Evolutionary conservation across 495 filamentous ascomycete genomes (phyloP).

Genomic region (Talaromyces borbonicus): DNA sequence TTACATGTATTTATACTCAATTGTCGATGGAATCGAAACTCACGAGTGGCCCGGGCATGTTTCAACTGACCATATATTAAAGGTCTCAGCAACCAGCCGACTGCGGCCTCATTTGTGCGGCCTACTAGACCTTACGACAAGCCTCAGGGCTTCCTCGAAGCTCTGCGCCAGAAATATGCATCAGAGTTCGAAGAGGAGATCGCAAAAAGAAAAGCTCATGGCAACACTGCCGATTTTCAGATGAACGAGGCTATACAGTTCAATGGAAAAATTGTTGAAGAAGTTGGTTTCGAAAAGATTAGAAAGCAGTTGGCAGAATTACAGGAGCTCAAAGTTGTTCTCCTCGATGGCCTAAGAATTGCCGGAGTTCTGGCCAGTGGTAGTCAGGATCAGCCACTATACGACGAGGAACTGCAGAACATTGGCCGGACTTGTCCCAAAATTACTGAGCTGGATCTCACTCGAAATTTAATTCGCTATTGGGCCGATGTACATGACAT

Average conservation of each 20-base stretch:
- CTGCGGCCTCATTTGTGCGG: slow-evolving; percentile 77
- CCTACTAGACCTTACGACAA: slow-evolving; percentile 60
- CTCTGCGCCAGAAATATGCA: slow-evolving; percentile 74
- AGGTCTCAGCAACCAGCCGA: slow-evolving; percentile 58
- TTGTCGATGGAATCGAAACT: no score
- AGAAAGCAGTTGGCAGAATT: slow-evolving; percentile 66
- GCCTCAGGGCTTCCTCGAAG: slow-evolving; percentile 64
- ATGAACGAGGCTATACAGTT: slow-evolving; percentile 50
- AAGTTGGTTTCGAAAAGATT: slow-evolving; percentile 94
- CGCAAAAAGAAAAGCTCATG: slow-evolving; percentile 11
- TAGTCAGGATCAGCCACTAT: slow-evolving; percentile 18
- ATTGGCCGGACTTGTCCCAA: slow-evolving; percentile 39
- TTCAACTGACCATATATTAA: background rate
- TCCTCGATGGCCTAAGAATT: slow-evolving; percentile 68
- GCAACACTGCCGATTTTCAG: slow-evolving; percentile 16
- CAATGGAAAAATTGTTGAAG: slow-evolving; percentile 82
- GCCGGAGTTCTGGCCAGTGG: slow-evolving; percentile 25
- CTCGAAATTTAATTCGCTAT: slow-evolving; percentile 66
- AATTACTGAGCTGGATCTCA: slow-evolving; percentile 76
- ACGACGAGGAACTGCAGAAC: slow-evolving; percentile 15
- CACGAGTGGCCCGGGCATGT: no score
- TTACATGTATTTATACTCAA: slow-evolving; percentile 64
- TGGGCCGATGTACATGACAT: slow-evolving; percentile 59
- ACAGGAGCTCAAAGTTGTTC: slow-evolving; percentile 64
- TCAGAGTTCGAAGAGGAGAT: slow-evolving; percentile 34